Conservation (phyloP, 495 filamentous ascomycete species). For the Aspergillus panamensis region DNA sequence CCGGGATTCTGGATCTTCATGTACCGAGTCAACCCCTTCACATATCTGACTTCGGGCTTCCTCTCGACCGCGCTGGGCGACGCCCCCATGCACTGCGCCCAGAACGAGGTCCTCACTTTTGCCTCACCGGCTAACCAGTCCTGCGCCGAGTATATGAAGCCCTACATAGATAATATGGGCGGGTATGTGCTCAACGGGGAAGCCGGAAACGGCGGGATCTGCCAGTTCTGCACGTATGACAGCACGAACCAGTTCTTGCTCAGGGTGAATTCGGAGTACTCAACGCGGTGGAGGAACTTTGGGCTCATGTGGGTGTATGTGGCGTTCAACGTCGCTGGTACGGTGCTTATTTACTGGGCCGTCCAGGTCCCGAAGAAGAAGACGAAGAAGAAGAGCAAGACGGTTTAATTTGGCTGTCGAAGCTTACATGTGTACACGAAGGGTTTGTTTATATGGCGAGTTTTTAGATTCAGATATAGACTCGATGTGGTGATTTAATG, state of each 20-base stretch:
- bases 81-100: slow-evolving; percentile 47
- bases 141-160: slow-evolving; percentile 48
- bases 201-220: slow-evolving; percentile 30
- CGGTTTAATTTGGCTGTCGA: too few species aligned
- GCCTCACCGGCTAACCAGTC: slow-evolving; percentile 43
- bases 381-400: not conserved
- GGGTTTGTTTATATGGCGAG: too few species aligned
- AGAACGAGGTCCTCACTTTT: slow-evolving; percentile 53
- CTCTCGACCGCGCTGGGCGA: slow-evolving; percentile 49
- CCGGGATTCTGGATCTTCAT: slow-evolving; percentile 73
- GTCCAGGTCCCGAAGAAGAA: slow-evolving; percentile 61
- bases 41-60: slow-evolving; percentile 38
- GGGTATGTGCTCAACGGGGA: slow-evolving; percentile 24
- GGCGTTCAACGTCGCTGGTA: slow-evolving; percentile 60
- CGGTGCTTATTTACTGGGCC: slow-evolving; percentile 65
- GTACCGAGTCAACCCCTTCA: slow-evolving; percentile 63
- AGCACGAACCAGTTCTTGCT: slow-evolving; percentile 43
- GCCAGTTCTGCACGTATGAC: slow-evolving; percentile 39
- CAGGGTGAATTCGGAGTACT: slow-evolving; percentile 34
- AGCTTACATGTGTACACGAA: too few species aligned
- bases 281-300: slow-evolving; percentile 39
- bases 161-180: slow-evolving; percentile 2
- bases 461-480: too few species aligned
- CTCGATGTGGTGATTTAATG: too few species aligned
- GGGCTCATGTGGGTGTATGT: slow-evolving; percentile 58